These are phyloP conservation scores for Penicillium parvum DNA, from an alignment of 495 filamentous ascomycete species.

Conservation along the genomic window DNA sequence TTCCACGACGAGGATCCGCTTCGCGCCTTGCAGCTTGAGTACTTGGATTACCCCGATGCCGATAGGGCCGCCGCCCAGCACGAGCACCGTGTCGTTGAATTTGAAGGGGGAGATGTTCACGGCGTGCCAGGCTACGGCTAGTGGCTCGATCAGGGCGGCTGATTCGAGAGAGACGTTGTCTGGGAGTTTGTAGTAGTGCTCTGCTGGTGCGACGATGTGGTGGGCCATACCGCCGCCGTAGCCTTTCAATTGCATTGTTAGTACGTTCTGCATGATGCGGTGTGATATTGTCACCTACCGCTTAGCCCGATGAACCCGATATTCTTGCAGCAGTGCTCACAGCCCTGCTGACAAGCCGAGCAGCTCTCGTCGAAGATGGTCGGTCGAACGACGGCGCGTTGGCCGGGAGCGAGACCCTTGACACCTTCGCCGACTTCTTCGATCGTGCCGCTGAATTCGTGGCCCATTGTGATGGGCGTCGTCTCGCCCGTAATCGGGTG, in stretches of 20 bases:
- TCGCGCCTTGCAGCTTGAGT: conserved; percentile 44
- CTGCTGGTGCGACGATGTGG: conserved; percentile 23
- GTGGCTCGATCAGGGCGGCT: conserved; percentile 53
- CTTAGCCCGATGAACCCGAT: conserved; percentile 59
- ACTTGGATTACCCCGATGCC: conserved; percentile 54
- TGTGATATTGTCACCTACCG: conserved; percentile 25
- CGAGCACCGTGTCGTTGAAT: conserved; percentile 39
- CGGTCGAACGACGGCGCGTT: conserved; percentile 53
- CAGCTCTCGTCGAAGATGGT: conserved; percentile 59
- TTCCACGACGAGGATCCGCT: conserved; percentile 53
- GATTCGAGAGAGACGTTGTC: conserved; percentile 16
- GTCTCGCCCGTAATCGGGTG: conserved; percentile 52
- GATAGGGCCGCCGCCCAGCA: conserved; percentile 58
- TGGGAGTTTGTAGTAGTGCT: conserved; percentile 27
- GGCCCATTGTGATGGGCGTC: conserved; percentile 53
- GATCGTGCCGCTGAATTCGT: conserved; percentile 56
- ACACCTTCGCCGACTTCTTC: conserved; percentile 55
- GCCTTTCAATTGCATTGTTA: conserved; percentile 4
- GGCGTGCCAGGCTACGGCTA: conserved; percentile 61
- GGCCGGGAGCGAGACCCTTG: conserved; percentile 44
- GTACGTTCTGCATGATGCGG: too few species aligned
- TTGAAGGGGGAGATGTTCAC: conserved; percentile 48
- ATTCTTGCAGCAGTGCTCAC: conserved; percentile 54
- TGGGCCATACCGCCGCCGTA: conserved; percentile 27
- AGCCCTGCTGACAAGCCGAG: conserved; percentile 45